Base-by-base conservation (phyloP, 164 flowering plant genomes). In the Dillenia suffruticosa region DNA sequence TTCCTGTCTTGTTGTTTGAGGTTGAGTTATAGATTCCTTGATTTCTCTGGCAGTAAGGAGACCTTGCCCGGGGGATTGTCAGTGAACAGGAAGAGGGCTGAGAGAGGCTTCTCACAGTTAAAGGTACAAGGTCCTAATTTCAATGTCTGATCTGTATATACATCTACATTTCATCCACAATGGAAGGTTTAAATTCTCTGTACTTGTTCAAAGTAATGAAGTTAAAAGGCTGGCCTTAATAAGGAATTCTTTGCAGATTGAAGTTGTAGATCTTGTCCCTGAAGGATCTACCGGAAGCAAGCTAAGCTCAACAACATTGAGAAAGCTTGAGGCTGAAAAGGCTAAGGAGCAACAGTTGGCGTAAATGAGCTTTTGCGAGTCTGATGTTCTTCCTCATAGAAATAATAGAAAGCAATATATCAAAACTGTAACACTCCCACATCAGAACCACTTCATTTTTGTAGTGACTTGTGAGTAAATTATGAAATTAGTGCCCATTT, bases 21-120 rank as follows among this genome's bases (percentile, higher is more conserved):
- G 10, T 14, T 46, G 22, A 32, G 13, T 55, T 12, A 9, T 19
- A 17, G n/a, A 26, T 56, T 45, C 48, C 11, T 2, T 57, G 26
- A 45, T 44, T 64, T 70, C n/a, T 59, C 49, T 6, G 22, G 53
- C 84, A 93, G 97, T 76, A 87, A 90, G 64, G 98, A 93, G 79
- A 93, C 97, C 15, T 46, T 82, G 46, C 78, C 84, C 1, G 97
- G 97, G 59, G 97, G 97, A 61, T 13, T 81, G 2, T 83, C 97
- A 1, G 98, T 93, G 13, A 93, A 90, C 51, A 87, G 74, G 75
- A 86, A 82, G 75, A 80, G 97, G 70, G 87, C 87, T 52, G 98
- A 90, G 58, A 85, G 72, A 68, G 90, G 89, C 19, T 85, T 93
- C 11, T 70, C 87, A 9, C 81, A 80, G 55, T 65, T 93, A 22